Percentiles rank a stretch among this genome's conserved stretches.
These are phyloP conservation scores for Penicillium canariense DNA, from an alignment of 495 filamentous ascomycete genomes.

Conservation along the genomic window DNA sequence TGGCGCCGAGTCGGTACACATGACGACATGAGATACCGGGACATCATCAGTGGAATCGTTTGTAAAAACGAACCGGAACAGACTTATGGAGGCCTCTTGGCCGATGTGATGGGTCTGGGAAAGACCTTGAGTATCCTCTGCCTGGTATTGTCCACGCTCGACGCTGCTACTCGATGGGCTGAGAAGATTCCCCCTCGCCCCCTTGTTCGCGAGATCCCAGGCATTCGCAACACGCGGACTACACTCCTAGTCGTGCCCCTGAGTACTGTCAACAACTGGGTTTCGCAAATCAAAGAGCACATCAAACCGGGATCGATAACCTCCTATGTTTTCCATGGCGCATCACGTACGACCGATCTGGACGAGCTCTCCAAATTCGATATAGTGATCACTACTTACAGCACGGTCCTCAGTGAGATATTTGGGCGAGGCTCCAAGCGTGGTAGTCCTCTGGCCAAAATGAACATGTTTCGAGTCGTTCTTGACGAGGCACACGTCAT, in stretches of 20 bases:
- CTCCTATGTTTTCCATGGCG: conserved; percentile 83
- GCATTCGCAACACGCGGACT: conserved; percentile 66
- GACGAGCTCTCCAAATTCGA: conserved; percentile 69
- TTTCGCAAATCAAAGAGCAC: conserved; percentile 82
- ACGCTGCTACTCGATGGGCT: conserved; percentile 57
- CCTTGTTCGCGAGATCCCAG: conserved; percentile 36
- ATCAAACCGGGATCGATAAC: conserved; percentile 57
- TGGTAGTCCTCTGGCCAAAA: conserved; percentile 65
- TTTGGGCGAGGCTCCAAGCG: conserved; percentile 56
- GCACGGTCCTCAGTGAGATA: conserved; percentile 78
- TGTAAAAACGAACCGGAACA: conserved; percentile 63
- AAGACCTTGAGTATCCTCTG: conserved; percentile 91
- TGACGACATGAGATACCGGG: conserved; percentile 64
- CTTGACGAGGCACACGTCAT: conserved; percentile 96
- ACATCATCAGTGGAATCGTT: conserved; percentile 77
- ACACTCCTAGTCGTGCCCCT: conserved; percentile 90
- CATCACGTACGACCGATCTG: conserved; percentile 64
- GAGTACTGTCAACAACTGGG: conserved; percentile 89
- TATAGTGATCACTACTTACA: conserved; percentile 89
- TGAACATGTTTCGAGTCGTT: conserved; percentile 93
- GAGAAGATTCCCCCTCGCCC: conserved; percentile 21
- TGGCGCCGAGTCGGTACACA: conserved; percentile 59
- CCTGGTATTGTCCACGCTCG: conserved; percentile 61
- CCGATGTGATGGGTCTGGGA: conserved; percentile 97
- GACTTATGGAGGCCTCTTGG: conserved; percentile 81